phyloP scores from a whole-genome alignment of 495 filamentous ascomycete genomes.

The Ramalina peruviana region DNA sequence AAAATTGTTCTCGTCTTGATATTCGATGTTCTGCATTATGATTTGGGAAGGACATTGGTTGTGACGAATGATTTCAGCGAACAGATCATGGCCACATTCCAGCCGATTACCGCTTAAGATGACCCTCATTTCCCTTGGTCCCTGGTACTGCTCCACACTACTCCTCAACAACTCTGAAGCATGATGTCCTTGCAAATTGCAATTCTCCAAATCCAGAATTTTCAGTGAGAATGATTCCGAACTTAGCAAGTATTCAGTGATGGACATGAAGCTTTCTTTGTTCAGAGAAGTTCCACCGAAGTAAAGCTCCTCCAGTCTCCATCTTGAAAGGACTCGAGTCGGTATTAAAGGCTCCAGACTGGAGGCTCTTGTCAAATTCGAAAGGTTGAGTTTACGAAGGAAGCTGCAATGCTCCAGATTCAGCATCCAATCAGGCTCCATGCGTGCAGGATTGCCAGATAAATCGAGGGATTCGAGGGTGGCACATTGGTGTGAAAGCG shows the following conservation, averaged over 20 bases:
- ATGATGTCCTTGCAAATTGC: conserved; percentile 61
- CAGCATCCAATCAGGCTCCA: conserved; percentile 48
- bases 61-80: conserved; percentile 54
- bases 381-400: conserved; percentile 57
- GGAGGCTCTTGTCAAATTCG: conserved; percentile 49
- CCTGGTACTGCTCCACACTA: conserved; percentile 44
- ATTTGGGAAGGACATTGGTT: conserved; percentile 55
- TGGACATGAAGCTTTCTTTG: conserved; percentile 36
- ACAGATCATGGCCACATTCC: conserved; percentile 51
- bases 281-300: conserved; percentile 54
- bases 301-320: conserved; percentile 62
- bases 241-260: conserved; percentile 49
- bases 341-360: conserved; percentile 51
- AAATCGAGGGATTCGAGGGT: conserved; percentile 68
- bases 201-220: conserved; percentile 61
- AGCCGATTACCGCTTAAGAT: conserved; percentile 71
- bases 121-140: conserved; percentile 55
- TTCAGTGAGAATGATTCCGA: conserved; percentile 50
- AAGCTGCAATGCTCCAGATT: conserved; percentile 54
- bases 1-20: conserved; percentile 62
- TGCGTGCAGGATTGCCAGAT: conserved; percentile 58
- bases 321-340: conserved; percentile 51
- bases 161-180: conserved; percentile 59
- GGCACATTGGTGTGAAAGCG: conserved; percentile 45
- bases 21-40: conserved; percentile 77